A percentile compares a stretch with the other conserved stretches of the same genome.
These are phyloP conservation scores for Alternaria alternata DNA, from an alignment of 2,329 filamentous ascomycete genomes.

Conservation along the genomic window DNA sequence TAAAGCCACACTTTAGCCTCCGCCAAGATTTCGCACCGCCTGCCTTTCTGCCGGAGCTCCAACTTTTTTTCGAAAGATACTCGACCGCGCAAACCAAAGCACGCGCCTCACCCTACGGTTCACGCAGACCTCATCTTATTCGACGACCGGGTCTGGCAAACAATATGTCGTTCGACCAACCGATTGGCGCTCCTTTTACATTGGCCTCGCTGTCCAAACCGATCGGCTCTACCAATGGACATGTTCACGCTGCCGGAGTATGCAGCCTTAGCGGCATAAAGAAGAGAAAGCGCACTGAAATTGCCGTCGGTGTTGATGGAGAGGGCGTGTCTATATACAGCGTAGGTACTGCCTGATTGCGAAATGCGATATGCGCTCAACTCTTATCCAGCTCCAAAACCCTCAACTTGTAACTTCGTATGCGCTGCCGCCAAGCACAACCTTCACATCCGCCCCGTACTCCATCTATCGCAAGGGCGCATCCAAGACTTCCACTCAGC, in stretches of 20 bases:
- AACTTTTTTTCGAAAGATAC: slow-evolving; percentile 33
- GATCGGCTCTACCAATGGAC: slow-evolving; percentile 51
- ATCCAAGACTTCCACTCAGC: slow-evolving; percentile 54
- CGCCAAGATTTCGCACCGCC: slow-evolving; percentile 30
- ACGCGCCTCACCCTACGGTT: slow-evolving; percentile 28
- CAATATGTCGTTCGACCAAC: slow-evolving; percentile 47
- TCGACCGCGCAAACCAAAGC: slow-evolving; percentile 17
- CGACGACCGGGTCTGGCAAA: slow-evolving; percentile 36
- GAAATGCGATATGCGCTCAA: slow-evolving; percentile 23
- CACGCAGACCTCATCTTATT: slow-evolving; percentile 29
- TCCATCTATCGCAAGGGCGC: slow-evolving; percentile 63
- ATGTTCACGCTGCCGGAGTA: slow-evolving; percentile 56
- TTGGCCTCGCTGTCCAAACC: slow-evolving; percentile 56
- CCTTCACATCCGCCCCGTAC: slow-evolving; percentile 65
- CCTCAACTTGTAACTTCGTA: slow-evolving; percentile 68
- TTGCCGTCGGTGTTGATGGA: slow-evolving; percentile 67
- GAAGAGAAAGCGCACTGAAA: slow-evolving; percentile 69
- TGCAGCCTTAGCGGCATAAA: slow-evolving; percentile 63
- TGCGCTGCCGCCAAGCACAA: slow-evolving; percentile 67
- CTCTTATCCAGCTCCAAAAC: slow-evolving; percentile 62
- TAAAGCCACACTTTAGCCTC: slow-evolving; percentile 16
- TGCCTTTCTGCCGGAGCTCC: slow-evolving; percentile 29
- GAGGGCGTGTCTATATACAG: slow-evolving; percentile 70
- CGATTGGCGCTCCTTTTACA: slow-evolving; percentile 51
- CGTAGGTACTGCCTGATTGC: slow-evolving; percentile 50